Percentiles rank a stretch among this genome's conserved stretches.
Conservation (phyloP, 495 filamentous ascomycete genomes). For the Gamarada debralockiae region DNA sequence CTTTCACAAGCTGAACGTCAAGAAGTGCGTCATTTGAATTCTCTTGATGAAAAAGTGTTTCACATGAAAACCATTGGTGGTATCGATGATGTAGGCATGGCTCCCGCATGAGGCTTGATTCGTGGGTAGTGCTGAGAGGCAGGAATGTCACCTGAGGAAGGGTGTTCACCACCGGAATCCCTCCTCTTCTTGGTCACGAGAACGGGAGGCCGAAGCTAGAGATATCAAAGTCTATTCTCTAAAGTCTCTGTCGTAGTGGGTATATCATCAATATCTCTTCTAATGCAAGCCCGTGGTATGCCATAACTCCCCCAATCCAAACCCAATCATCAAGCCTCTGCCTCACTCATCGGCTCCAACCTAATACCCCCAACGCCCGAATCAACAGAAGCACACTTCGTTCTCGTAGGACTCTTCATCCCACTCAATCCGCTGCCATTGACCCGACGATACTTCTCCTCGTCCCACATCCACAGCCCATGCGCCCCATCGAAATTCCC, state of each 20-base stretch:
- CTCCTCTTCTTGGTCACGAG: no score
- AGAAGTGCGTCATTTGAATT: no score
- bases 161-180: no score
- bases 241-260: not conserved
- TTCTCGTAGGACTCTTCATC: slow-evolving; percentile 26
- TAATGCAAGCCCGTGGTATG: not conserved
- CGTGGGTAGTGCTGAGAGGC: not conserved
- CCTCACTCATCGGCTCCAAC: slow-evolving; percentile 9
- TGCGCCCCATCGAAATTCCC: slow-evolving; percentile 16
- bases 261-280: not conserved
- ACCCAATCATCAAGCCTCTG: not conserved
- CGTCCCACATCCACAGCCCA: slow-evolving; percentile 34
- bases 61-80: no score
- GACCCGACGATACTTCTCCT: slow-evolving; percentile 24
- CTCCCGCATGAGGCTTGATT: no score
- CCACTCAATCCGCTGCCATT: slow-evolving; percentile 15
- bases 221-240: no score
- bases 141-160: not conserved
- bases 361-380: slow-evolving; percentile 26
- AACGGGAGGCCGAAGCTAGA: no score
- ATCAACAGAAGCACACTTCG: slow-evolving; percentile 21
- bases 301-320: slow-evolving; percentile 1
- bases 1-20: no score
- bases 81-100: no score
- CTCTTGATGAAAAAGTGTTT: no score